Percentiles rank a stretch among this genome's conserved stretches.
Evolutionary conservation across 345 rosid species (phyloP).

Genomic region (Microthlaspi erraticum): DNA sequence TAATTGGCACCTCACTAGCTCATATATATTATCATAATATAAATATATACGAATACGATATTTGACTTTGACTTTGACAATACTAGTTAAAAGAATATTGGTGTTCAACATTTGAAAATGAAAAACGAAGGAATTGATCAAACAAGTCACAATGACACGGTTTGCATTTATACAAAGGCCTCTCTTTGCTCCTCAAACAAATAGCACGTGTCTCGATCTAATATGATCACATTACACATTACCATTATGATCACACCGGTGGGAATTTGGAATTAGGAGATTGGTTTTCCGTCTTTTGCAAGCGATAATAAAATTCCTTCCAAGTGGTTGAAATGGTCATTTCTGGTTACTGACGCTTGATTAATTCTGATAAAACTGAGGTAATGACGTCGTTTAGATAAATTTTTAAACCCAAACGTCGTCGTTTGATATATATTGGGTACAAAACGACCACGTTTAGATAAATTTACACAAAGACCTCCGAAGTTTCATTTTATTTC

Average conservation of each 20-base stretch:
- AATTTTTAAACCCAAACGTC: no score
- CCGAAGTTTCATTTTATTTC: background rate
- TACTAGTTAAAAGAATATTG: background rate
- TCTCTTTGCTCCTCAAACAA: conserved; percentile 1
- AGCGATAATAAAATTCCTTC: background rate
- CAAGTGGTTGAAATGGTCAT: background rate
- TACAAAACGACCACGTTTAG: no score
- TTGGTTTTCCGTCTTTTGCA: background rate
- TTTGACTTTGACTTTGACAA: conserved; percentile 36
- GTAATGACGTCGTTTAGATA: no score
- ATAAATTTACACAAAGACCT: no score
- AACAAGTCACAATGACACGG: conserved; percentile 40
- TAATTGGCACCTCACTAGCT: background rate
- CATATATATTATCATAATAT: background rate
- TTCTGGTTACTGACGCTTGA: no score
- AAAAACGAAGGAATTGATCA: conserved; percentile 33
- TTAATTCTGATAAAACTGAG: no score
- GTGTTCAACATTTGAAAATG: conserved; percentile 19
- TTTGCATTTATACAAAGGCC: conserved; percentile 32
- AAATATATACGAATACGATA: background rate
- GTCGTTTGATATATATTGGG: no score
- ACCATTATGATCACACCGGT: conserved; percentile 92
- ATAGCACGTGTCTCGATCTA: conserved; percentile 5
- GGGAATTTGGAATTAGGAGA: conserved; percentile 92
- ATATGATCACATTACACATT: conserved; percentile 66